phyloP scores from a whole-genome alignment of 352 stramenopile genomes.

The Globisporangium cederbergense region DNA sequence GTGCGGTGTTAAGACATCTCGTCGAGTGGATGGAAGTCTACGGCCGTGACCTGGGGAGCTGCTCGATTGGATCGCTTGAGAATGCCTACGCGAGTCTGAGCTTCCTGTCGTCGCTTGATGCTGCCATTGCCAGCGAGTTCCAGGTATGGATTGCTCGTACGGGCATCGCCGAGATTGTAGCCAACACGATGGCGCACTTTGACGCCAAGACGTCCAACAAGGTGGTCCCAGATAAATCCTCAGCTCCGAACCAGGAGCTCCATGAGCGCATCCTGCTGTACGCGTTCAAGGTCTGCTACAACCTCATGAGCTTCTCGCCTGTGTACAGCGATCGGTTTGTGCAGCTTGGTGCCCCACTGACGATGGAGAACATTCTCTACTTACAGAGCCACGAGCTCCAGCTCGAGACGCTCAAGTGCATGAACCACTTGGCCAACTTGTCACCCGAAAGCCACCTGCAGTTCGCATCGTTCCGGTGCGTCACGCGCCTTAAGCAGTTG shows the following conservation, averaged over 20 bases:
- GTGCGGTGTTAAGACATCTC: slow-evolving; percentile 37
- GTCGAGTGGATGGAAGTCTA: slow-evolving; percentile 78
- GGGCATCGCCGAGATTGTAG: slow-evolving; percentile 47
- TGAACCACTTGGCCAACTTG: slow-evolving; percentile 28
- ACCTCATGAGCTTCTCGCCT: slow-evolving; percentile 40
- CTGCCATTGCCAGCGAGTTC: slow-evolving; percentile 26
- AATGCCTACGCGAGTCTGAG: slow-evolving; percentile 44
- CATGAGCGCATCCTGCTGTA: slow-evolving; percentile 28
- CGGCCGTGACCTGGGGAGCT: slow-evolving; percentile 35
- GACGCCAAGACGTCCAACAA: neutral
- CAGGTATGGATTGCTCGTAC: slow-evolving; percentile 29
- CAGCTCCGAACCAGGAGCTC: slow-evolving; percentile 13
- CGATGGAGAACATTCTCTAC: slow-evolving; percentile 48
- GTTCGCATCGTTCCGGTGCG: slow-evolving; percentile 26
- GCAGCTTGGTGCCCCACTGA: slow-evolving; percentile 27
- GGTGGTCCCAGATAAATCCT: neutral
- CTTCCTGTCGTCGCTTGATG: slow-evolving; percentile 31
- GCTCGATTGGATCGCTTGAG: slow-evolving; percentile 25
- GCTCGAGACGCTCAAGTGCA: slow-evolving; percentile 29
- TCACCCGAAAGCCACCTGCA: slow-evolving; percentile 19
- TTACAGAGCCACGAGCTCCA: slow-evolving; percentile 37
- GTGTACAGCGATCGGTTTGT: slow-evolving; percentile 37
- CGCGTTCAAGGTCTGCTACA: slow-evolving; percentile 33
- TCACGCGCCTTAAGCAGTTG: slow-evolving; percentile 21
- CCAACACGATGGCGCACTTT: slow-evolving; percentile 29